Evolutionary conservation across 1,139 yeast species (phyloP), one percentile per base, ranked within the genome.

Genomic region (Hansenula lynferdii): DNA sequence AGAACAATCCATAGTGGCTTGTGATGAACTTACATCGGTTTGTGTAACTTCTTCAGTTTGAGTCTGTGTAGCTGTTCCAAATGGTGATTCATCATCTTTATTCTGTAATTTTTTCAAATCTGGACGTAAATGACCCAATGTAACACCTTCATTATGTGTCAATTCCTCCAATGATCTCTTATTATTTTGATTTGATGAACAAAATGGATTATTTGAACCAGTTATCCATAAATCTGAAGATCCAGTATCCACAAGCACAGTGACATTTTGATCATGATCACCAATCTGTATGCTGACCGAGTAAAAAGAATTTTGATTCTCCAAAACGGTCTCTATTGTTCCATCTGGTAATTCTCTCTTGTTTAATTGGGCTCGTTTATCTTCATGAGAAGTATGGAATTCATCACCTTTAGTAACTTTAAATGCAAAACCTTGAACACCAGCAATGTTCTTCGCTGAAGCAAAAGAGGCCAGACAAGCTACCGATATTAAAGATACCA

Each of bases 191-290:
- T 19, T 28, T 28, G 35, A 32, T 12, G 24, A 12, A 25, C 35
- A 48, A 25, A 42, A 47, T 11, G 51, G 32, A 67, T 54, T 53
- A 2, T 35, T 37, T 16, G 43, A 43, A 34, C 49, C 44, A 11
- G 56, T 45, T 34, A 81, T 77, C 90, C 90, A 83, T 42, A 82
- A 61, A 54, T 82, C 89, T 6, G 85, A 70, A 2, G 86, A 80
- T 1, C 90, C 90, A 4, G 90, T 82, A 52, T 83, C 90, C 16
- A 83, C 59, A 44, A 79, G 62, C 2, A 79, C 78, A 8, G 64
- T 63, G 24, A 81, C 69, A 9, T 64, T 56, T 49, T 77, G 79
- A 0, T 65, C 54, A 8, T 77, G 69, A 1, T 84, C 70, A 4
- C 92, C 90, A 16, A 82, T 50, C 29, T 53, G 42, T 38, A 75